Evolutionary conservation across 495 filamentous ascomycete species (phyloP).

Genomic region (Neurospora sp.): DNA sequence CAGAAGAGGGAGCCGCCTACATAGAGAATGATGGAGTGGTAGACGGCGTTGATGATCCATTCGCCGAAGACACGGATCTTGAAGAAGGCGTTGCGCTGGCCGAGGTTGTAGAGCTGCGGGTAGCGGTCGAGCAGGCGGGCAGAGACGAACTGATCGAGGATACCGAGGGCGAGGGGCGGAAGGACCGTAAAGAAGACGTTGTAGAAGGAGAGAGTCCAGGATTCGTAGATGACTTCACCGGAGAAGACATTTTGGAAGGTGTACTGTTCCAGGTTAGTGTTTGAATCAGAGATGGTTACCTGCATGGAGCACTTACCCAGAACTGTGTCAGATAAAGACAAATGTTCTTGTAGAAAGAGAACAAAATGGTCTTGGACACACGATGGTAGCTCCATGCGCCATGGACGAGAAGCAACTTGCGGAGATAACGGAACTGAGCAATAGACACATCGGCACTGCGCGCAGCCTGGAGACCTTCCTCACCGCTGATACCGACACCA

Average conservation of each 20-base stretch:
- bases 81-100: slow-evolving; percentile 90
- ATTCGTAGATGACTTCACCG: slow-evolving; percentile 97
- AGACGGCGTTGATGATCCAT: slow-evolving; percentile 90
- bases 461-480: slow-evolving; percentile 97
- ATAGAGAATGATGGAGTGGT: slow-evolving; percentile 90
- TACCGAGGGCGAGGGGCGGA: slow-evolving; percentile 89
- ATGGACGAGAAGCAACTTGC: slow-evolving; percentile 91
- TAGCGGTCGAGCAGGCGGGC: slow-evolving; percentile 95
- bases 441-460: slow-evolving; percentile 94
- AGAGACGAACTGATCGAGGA: slow-evolving; percentile 96
- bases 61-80: slow-evolving; percentile 80
- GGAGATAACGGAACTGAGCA: slow-evolving; percentile 90
- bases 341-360: slow-evolving; percentile 99
- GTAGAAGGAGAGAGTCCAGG: slow-evolving; percentile 98
- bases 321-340: slow-evolving; percentile 98
- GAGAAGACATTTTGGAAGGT: slow-evolving; percentile 98
- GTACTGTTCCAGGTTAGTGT: slow-evolving; percentile 50
- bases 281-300: not conserved
- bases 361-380: slow-evolving; percentile 90
- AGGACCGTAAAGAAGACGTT: slow-evolving; percentile 97
- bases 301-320: slow-evolving; percentile 53
- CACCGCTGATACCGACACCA: slow-evolving; percentile 93
- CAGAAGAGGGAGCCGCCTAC: slow-evolving; percentile 73
- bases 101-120: slow-evolving; percentile 88
- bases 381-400: slow-evolving; percentile 97